Conservation (phyloP, 305 asterid species). For the Solanum hybrid region DNA sequence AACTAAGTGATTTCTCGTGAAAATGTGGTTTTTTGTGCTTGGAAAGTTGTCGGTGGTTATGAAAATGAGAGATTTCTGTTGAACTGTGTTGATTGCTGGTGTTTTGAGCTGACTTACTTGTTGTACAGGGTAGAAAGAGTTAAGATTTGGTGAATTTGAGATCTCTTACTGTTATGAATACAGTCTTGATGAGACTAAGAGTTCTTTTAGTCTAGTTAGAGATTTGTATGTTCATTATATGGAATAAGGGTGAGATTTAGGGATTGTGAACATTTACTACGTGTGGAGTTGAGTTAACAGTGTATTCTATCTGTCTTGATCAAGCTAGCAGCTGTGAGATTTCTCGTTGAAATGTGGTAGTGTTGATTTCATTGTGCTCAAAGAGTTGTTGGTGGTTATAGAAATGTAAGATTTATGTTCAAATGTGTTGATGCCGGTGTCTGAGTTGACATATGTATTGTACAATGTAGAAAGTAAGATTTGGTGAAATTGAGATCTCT, state of each 20-base stretch:
- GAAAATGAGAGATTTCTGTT: neutral
- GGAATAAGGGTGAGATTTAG: neutral
- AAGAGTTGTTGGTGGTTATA: neutral
- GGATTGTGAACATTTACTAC: neutral
- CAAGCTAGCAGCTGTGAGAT: neutral
- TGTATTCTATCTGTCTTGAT: neutral
- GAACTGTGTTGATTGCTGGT: neutral
- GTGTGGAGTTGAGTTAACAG: neutral
- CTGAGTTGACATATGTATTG: neutral
- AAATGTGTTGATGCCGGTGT: neutral
- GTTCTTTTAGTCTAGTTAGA: neutral
- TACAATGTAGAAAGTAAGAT: neutral
- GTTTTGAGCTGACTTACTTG: neutral
- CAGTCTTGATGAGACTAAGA: neutral
- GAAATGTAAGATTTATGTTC: neutral
- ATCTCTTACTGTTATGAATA: neutral
- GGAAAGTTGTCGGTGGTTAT: neutral
- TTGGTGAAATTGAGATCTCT: neutral
- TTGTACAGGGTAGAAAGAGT: neutral
- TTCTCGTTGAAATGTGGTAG: neutral
- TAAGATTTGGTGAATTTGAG: neutral
- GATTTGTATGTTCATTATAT: neutral
- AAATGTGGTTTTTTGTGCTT: neutral
- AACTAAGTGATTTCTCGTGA: neutral
- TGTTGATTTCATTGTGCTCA: neutral